Base-by-base conservation (phyloP, 2,329 filamentous ascomycete genomes). In the Monosporascus sp. region DNA sequence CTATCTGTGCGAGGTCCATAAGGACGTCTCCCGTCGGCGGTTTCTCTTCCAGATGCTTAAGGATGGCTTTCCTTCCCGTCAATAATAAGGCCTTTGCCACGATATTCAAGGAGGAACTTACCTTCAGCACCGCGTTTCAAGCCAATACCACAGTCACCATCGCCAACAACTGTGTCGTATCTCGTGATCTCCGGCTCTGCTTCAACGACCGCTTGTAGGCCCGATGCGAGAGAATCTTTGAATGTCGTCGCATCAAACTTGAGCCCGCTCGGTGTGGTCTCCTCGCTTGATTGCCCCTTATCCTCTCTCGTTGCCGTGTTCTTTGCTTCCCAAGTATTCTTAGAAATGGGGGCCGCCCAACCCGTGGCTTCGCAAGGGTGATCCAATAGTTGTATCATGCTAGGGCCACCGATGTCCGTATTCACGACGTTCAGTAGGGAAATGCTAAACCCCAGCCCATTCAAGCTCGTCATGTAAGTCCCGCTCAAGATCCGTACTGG, bases 141-240 rank as follows among this genome's bases (percentile, higher is more conserved):
- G 5, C 90, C 90, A 54, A 91, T 89, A 9, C 91, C 91, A 65
- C 91, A 96, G 71, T 96, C 91, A 47, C 91, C 91, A 66, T 96
- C 91, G 43, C 91, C 91, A 24, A 96, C 90, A 14, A 94, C 83
- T 0, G 90, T 95, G 65, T 91, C 88, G 63, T 84, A 91, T 49
- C 75, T 79, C 0, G 88, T 91, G 49, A 91, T 78, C 49, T 89
- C 85, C 1, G 87, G 84, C 67, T 91, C 88, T 1, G 78, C 86
- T 0, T 74, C 77, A 57, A 90, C 79, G 15, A 91, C 73, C 37
- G 75, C 76, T 48, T 87, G 72, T 17, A 91, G 74, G 0, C 78
- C 88, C 17, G 71, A 74, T 20, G 70, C 77, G 41, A 91, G 72
- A 5, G 77, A 76, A 26, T 74, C 69, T 54, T 76, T 79, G 11